A percentile compares a stretch with the other conserved stretches of the same genome.
phyloP scores from a whole-genome alignment of 106 monocot genomes.

The Allium fistulosum region DNA sequence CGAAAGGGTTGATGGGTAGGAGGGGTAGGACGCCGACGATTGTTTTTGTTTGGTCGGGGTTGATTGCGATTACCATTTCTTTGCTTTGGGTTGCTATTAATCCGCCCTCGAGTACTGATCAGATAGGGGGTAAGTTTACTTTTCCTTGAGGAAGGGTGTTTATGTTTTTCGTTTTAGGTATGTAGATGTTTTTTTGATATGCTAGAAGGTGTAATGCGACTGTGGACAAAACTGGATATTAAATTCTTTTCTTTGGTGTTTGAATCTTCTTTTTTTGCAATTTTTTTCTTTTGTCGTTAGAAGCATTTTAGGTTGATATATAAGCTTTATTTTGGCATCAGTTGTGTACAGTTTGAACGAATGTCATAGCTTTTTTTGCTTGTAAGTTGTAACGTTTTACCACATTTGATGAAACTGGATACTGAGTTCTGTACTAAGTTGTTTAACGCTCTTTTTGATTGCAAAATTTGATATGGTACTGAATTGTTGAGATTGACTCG shows the following conservation, averaged over 20 bases:
- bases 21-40: slow-evolving; percentile 89
- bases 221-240: background rate
- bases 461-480: too few species aligned
- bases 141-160: slow-evolving; percentile 44
- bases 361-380: too few species aligned
- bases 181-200: background rate
- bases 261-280: background rate
- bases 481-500: too few species aligned
- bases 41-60: slow-evolving; percentile 91
- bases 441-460: too few species aligned
- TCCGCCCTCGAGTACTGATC: slow-evolving; percentile 34
- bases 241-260: background rate
- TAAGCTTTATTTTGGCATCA: too few species aligned
- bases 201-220: background rate
- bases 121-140: slow-evolving; percentile 84
- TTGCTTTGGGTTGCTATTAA: slow-evolving; percentile 90
- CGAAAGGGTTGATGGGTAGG: slow-evolving; percentile 89
- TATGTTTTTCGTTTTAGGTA: background rate
- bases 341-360: too few species aligned
- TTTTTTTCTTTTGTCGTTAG: background rate
- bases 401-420: too few species aligned
- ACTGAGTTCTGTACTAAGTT: too few species aligned
- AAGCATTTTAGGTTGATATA: too few species aligned
- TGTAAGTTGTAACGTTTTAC: too few species aligned
- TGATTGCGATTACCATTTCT: slow-evolving; percentile 87